phyloP scores from a whole-genome alignment of 352 stramenopile species.

The Elongisporangium prolatum region DNA sequence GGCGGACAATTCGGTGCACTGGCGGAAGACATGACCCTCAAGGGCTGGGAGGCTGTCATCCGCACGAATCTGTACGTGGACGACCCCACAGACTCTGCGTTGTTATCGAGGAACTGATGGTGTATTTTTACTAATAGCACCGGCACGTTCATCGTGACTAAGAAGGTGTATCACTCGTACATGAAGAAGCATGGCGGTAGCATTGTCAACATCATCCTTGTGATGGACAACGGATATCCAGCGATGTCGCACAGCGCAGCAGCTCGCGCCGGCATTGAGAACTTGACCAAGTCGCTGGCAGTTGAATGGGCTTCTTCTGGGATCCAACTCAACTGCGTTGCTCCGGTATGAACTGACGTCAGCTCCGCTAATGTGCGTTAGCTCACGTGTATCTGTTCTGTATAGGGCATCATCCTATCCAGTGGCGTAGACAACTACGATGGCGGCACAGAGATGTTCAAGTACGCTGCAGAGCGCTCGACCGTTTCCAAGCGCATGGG shows the following conservation, averaged over 20 bases:
- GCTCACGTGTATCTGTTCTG: no score
- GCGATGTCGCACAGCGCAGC: constrained; percentile 83
- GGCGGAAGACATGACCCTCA: constrained; percentile 83
- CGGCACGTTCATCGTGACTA: constrained; percentile 87
- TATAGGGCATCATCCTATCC: constrained; percentile 54
- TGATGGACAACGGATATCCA: constrained; percentile 90
- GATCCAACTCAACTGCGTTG: constrained; percentile 90
- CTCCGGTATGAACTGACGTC: constrained; percentile 70
- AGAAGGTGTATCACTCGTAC: constrained; percentile 89
- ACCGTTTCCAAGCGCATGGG: constrained; percentile 83
- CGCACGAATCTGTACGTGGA: constrained; percentile 80
- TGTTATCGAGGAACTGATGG: neutral
- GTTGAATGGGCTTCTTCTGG: constrained; percentile 90
- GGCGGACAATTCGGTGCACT: constrained; percentile 89
- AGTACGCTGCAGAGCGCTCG: constrained; percentile 63
- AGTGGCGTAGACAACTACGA: constrained; percentile 84
- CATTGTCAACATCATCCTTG: constrained; percentile 95
- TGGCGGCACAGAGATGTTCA: constrained; percentile 72
- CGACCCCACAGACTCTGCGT: neutral
- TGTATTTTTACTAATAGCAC: constrained; percentile 23
- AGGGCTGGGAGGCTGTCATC: constrained; percentile 89
- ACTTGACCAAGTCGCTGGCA: constrained; percentile 90
- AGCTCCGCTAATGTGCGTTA: no score
- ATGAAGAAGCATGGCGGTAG: constrained; percentile 92
- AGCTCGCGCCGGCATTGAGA: constrained; percentile 87